Conservation (phyloP, 306 rosid species). For the Cucurbita moschata region DNA sequence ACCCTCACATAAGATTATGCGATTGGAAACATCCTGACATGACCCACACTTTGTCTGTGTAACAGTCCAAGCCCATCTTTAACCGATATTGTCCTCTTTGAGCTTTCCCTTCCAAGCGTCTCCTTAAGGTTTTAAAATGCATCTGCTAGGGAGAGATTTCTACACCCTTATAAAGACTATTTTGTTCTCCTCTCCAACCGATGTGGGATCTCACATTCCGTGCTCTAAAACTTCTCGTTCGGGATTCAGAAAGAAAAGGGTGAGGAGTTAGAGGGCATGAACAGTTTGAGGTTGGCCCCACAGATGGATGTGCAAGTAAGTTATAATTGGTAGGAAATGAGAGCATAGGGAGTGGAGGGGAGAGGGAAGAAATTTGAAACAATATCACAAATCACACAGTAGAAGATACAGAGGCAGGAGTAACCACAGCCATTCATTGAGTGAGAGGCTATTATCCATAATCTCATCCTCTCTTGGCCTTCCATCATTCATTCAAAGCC, state of each 20-base stretch:
- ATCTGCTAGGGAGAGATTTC: too few relatives aligned
- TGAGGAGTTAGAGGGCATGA: not conserved
- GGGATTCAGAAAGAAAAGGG: not conserved
- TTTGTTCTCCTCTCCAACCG: too few relatives aligned
- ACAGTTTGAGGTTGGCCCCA: not conserved
- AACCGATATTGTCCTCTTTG: too few relatives aligned
- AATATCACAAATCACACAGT: not conserved
- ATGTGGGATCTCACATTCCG: too few relatives aligned
- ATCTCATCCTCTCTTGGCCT: conserved; percentile 38
- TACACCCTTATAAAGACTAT: too few relatives aligned
- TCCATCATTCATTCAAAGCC: conserved; percentile 24
- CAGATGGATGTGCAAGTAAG: not conserved
- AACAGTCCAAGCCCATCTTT: too few relatives aligned
- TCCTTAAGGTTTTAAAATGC: too few relatives aligned
- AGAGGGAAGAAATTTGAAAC: not conserved
- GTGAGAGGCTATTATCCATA: conserved; percentile 42
- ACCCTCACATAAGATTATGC: not conserved
- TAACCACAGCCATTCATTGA: conserved; percentile 31
- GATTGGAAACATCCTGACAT: not conserved
- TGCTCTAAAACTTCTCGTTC: too few relatives aligned
- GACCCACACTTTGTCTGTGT: not conserved
- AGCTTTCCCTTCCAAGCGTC: too few relatives aligned
- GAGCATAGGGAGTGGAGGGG: not conserved
- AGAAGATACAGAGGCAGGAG: not conserved
- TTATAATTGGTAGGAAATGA: not conserved